phyloP scores from a whole-genome alignment of 257 asterid species.

The Scutellaria barbata region DNA sequence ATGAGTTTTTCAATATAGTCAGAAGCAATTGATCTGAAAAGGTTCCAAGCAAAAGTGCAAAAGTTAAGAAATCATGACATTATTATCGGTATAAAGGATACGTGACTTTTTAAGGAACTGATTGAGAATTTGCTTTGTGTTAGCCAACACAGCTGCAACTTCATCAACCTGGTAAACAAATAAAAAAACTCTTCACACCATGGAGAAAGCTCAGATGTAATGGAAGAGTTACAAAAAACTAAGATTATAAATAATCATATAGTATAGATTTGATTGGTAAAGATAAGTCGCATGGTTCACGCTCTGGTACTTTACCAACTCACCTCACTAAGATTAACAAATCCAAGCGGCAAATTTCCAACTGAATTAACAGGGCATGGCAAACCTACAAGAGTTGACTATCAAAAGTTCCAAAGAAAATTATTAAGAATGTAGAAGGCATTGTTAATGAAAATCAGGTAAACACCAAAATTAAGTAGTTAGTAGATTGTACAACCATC shows the following conservation, averaged over 20 bases:
- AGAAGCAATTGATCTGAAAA: background rate
- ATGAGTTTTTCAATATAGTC: background rate
- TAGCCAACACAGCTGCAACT: constrained; percentile 94
- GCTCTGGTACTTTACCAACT: constrained; percentile 32
- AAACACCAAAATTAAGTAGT: constrained; percentile 24
- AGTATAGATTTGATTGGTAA: constrained; percentile 20
- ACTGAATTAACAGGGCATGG: constrained; percentile 95
- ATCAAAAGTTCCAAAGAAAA: constrained; percentile 43
- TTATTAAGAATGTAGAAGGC: constrained; percentile 31
- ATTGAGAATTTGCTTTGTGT: constrained; percentile 85
- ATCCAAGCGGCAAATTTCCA: constrained; percentile 90
- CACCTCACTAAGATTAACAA: constrained; percentile 70
- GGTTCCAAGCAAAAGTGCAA: constrained; percentile 2
- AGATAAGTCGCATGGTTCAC: constrained; percentile 28
- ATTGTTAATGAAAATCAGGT: constrained; percentile 6
- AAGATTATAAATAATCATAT: background rate
- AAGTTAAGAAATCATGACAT: constrained; percentile 20
- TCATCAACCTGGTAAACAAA: constrained; percentile 61
- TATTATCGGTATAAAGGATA: constrained; percentile 54
- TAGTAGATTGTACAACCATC: constrained; percentile 67
- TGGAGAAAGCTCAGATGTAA: constrained; percentile 27
- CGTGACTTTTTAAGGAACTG: constrained; percentile 85
- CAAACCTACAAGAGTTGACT: constrained; percentile 95
- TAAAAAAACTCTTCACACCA: constrained; percentile 27
- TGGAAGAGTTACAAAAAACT: constrained; percentile 9